Percentiles rank a stretch among this genome's conserved stretches.
Conservation (phyloP, 805 yeast species). For the Spathaspora arborariae region DNA sequence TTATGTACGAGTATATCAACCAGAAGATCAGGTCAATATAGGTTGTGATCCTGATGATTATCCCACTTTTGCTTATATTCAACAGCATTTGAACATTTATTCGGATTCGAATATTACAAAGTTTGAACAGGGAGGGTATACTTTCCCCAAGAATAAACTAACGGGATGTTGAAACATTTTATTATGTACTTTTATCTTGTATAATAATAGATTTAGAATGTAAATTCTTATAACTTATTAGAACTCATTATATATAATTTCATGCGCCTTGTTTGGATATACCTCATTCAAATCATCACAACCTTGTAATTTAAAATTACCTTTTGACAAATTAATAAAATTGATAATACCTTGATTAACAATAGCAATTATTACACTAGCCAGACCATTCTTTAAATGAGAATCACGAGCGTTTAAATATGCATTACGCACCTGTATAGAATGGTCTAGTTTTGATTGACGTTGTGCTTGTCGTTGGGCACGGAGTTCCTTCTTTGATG, state of each 20-base stretch:
- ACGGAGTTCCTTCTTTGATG: slow-evolving; percentile 24
- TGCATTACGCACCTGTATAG: slow-evolving; percentile 21
- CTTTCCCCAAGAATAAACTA: slow-evolving; percentile 32
- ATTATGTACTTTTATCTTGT: no score
- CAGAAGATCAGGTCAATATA: slow-evolving; percentile 48
- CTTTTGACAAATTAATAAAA: slow-evolving; percentile 51
- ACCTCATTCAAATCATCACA: slow-evolving; percentile 15
- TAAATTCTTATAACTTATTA: neutral
- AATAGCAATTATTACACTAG: slow-evolving; percentile 59
- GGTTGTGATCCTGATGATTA: slow-evolving; percentile 81
- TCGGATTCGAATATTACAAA: slow-evolving; percentile 58
- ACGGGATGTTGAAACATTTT: slow-evolving; percentile 7
- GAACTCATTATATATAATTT: slow-evolving; percentile 11
- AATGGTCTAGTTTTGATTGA: slow-evolving; percentile 22
- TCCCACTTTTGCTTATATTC: slow-evolving; percentile 81
- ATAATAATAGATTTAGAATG: neutral
- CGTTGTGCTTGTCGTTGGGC: slow-evolving; percentile 22
- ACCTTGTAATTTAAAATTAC: slow-evolving; percentile 39
- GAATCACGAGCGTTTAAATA: slow-evolving; percentile 30
- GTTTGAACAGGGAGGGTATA: slow-evolving; percentile 71
- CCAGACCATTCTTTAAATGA: slow-evolving; percentile 49
- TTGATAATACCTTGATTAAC: slow-evolving; percentile 75
- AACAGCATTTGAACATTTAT: slow-evolving; percentile 64
- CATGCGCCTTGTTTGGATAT: slow-evolving; percentile 15
- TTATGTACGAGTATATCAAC: slow-evolving; percentile 85